Base-by-base conservation (phyloP, 129 eudicot species). In the Heracleum sosnowskyi region DNA sequence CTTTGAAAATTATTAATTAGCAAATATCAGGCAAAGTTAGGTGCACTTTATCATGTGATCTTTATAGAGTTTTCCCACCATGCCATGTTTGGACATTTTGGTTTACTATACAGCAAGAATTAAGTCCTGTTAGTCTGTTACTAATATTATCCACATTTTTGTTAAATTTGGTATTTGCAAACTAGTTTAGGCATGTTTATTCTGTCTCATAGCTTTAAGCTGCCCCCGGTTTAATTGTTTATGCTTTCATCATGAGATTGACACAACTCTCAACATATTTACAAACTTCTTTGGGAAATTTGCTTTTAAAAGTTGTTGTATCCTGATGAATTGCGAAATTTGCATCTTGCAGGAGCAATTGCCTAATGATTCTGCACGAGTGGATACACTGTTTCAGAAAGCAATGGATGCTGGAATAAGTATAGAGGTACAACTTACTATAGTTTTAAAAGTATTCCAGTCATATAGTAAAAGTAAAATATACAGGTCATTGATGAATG, bases 391-490 rank as follows among this genome's bases (percentile, higher is more conserved):
- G 36, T 96, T 96, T 82, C 90, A 86, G 45, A 89, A 87, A 82
- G 95, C 99, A 46, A 85, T 87, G 63, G 93, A 90, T 83, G 93
- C 92, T 75, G 99, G 99, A 76, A 92, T 92, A 36, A 44, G 79
- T 71, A 96, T 96, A 84, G 89, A 90, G 97, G 99, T 96, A 89
- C 79, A 73, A 71, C 76, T 75, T 78, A 53, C 66, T 53, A 64
- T 42, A 9, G 17, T 44, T 42, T 42, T 3, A 1, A 29, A 34
- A 69, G 24, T 35, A 73, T 31, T 31, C 37, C 4, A 28, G 24
- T 66, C 40, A 66, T 35, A n/a, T 31, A 66, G 20, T 12, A 12
- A 33, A 64, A 12, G 29, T 7, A 60, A 44, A 68, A 29, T 17
- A 29, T 62, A 34, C 57, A 51, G 79, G 45, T 18, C 63, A 40